phyloP scores from a whole-genome alignment of 2,329 filamentous ascomycete species.

The Chalara sp. region DNA sequence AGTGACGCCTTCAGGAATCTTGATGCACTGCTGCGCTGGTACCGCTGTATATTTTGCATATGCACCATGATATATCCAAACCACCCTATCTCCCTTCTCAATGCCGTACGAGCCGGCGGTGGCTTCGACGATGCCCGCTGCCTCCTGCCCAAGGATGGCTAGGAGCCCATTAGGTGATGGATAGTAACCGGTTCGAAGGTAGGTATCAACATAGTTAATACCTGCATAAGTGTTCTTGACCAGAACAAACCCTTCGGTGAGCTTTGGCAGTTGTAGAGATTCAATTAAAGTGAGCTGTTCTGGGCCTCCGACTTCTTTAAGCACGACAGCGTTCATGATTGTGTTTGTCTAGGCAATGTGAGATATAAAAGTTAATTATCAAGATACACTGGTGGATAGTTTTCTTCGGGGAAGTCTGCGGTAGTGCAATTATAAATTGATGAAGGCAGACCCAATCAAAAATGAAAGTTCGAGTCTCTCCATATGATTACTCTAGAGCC shows the following conservation, averaged over 20 bases:
- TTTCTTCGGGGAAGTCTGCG: too few species aligned
- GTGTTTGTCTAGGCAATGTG: too few species aligned
- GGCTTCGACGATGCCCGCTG: background rate
- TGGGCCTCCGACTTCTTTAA: slow-evolving; percentile 64
- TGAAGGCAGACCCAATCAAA: too few species aligned
- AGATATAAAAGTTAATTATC: too few species aligned
- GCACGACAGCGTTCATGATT: slow-evolving; percentile 56
- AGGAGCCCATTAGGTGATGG: slow-evolving; percentile 48
- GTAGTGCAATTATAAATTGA: too few species aligned
- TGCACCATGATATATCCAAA: background rate
- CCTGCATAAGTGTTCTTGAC: slow-evolving; percentile 76
- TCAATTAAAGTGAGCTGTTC: slow-evolving; percentile 67
- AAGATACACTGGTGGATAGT: too few species aligned
- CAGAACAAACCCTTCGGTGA: slow-evolving; percentile 64
- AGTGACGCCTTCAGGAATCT: background rate
- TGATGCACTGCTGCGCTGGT: background rate
- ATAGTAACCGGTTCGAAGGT: slow-evolving; percentile 85
- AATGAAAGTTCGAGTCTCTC: too few species aligned
- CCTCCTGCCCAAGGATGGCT: background rate
- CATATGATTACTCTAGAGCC: too few species aligned
- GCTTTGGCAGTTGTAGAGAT: slow-evolving; percentile 63
- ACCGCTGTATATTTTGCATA: background rate
- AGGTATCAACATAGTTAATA: slow-evolving; percentile 88
- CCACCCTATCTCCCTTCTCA: background rate
- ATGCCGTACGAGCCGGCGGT: background rate